Evolutionary conservation across 2,329 filamentous ascomycete species (phyloP), one percentile per base, ranked within the genome.

Genomic region (Hawksworthiomyces lignivorus): DNA sequence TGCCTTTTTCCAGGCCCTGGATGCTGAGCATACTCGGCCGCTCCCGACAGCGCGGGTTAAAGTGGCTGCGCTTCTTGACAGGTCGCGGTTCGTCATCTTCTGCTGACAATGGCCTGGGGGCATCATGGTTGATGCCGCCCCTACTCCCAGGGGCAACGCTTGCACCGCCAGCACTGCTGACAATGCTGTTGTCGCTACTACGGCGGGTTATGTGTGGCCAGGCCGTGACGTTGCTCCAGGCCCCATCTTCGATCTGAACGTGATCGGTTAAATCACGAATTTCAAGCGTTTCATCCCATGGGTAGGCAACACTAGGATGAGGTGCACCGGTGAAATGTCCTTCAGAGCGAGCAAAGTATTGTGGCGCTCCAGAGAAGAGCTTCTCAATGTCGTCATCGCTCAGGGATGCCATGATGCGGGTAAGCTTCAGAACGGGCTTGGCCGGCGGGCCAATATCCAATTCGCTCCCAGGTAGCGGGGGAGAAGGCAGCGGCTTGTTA

Each of bases 341-440:
- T 51, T 77, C 72, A 44, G 69, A 72, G 39, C 75, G 70, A 50
- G 76, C 72, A 57, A 78, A 80, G 64, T 82, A 86, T 56, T 84
- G 80, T 48, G 82, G 82, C 32, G 82, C 82, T n/a, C 82, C 82
- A 20, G 81, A 83, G 65, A 86, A 87, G 53, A 86, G 71, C 59
- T 78, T 77, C 61, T 81, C 77, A 39, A 86, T 64, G 50, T 84
- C 77, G 30, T 68, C 63, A 34, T 76, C 69, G 52, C 62, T 71
- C 45, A 83, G 64, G 36, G 70, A 71, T 33, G 75, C 66, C 69
- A 80, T 80, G 61, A 77, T 80, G 56, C 70, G 68, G 47, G 69
- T 63, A 29, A 78, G 60, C 53, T 68, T 74, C 46, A 77, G 58
- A 44, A 70, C 59, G 27, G 68, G 69, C 49, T 61, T 68, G 43